These are phyloP conservation scores for Trichoderma sp. DNA, from an alignment of 2,329 filamentous ascomycete species.

Conservation along the genomic window DNA sequence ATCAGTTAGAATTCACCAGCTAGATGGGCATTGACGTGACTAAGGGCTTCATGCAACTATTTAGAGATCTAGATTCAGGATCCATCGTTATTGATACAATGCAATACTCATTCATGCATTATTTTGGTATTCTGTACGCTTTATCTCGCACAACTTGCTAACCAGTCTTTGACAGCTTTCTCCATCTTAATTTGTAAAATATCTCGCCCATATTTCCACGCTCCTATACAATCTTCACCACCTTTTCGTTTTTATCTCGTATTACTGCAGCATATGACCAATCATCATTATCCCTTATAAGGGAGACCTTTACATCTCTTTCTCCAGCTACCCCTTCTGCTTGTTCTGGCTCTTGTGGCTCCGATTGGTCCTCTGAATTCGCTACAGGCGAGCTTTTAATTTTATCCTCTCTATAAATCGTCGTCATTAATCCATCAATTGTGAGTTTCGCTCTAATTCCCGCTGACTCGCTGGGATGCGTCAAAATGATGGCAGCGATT, in stretches of 20 bases:
- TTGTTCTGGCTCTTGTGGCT: not conserved
- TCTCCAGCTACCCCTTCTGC: not conserved
- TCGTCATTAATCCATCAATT: not conserved
- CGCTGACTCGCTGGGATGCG: not conserved
- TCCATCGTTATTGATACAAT: not conserved
- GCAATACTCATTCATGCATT: not conserved
- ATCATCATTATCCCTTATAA: not conserved
- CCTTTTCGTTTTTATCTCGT: not conserved
- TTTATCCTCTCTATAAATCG: not conserved
- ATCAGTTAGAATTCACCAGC: not conserved
- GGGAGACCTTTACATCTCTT: not conserved
- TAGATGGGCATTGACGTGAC: not conserved
- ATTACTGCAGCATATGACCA: not conserved
- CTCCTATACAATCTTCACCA: not conserved
- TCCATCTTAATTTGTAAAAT: not conserved
- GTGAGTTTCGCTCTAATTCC: not conserved
- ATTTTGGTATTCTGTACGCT: not conserved
- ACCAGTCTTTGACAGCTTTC: not conserved
- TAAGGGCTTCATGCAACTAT: not conserved
- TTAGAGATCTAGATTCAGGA: not conserved
- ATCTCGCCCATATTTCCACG: not conserved
- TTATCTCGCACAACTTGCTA: not conserved
- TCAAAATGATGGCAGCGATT: not conserved
- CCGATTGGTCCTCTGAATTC: not conserved
- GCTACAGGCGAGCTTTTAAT: not conserved